These are phyloP conservation scores for Geranium incanum DNA, from an alignment of 441 rosid species.

Conservation along the genomic window DNA sequence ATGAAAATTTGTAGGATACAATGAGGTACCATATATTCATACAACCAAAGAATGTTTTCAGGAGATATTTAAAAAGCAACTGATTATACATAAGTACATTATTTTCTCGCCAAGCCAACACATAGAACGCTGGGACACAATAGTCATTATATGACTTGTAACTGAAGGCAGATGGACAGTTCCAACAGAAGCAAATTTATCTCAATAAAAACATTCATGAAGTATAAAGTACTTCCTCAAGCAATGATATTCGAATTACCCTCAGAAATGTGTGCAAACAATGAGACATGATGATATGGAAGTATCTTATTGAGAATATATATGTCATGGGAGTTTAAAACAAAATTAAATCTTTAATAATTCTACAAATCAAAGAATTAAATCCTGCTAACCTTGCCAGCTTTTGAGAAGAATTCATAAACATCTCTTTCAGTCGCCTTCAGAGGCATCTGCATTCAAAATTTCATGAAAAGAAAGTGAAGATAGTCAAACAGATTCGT, in stretches of 20 bases:
- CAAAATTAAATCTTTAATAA: neutral
- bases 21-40: neutral
- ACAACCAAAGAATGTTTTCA: constrained; percentile 14
- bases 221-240: constrained; percentile 11
- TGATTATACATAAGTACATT: constrained; percentile 13
- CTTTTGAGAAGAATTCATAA: constrained; percentile 86
- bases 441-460: constrained; percentile 67
- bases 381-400: constrained; percentile 64
- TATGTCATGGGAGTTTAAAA: neutral
- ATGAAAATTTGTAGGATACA: neutral
- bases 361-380: neutral
- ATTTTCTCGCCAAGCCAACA: constrained; percentile 23
- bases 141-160: constrained; percentile 19
- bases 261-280: neutral
- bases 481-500: neutral
- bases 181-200: constrained; percentile 24
- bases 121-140: constrained; percentile 28
- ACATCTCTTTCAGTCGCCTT: constrained; percentile 88
- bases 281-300: neutral
- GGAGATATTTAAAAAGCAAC: neutral
- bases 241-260: constrained; percentile 5
- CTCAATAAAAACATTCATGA: constrained; percentile 22
- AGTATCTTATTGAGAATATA: neutral
- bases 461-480: constrained; percentile 13
- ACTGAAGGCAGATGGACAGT: constrained; percentile 19